Evolutionary conservation across 1,284 basidiomycete species (phyloP).

Genomic region (Sanghuangporus sanghuang): DNA sequence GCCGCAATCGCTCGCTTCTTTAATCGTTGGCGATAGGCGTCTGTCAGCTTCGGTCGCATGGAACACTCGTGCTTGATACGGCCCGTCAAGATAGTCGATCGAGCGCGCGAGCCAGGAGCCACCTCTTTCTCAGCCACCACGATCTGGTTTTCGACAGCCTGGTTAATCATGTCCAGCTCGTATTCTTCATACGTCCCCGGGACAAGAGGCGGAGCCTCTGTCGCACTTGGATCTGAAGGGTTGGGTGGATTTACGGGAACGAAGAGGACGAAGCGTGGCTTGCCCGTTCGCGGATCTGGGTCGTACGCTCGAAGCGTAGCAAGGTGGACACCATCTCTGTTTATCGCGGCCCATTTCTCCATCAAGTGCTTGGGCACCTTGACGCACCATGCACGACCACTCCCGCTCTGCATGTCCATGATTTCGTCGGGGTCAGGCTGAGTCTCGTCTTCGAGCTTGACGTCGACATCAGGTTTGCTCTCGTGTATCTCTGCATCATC

Average conservation of each 20-base stretch:
- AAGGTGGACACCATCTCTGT: slow-evolving; percentile 60
- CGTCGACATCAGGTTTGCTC: slow-evolving; percentile 54
- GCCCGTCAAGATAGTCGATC: slow-evolving; percentile 70
- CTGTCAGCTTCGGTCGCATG: slow-evolving; percentile 57
- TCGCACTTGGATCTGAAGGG: slow-evolving; percentile 16
- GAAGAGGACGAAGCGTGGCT: slow-evolving; percentile 62
- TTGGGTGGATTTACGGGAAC: slow-evolving; percentile 48
- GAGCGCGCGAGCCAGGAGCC: slow-evolving; percentile 52
- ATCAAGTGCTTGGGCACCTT: slow-evolving; percentile 72
- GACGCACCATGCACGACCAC: slow-evolving; percentile 73
- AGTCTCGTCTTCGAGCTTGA: slow-evolving; percentile 47
- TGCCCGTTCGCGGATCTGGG: slow-evolving; percentile 34
- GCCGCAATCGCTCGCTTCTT: slow-evolving; percentile 54
- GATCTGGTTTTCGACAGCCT: slow-evolving; percentile 70
- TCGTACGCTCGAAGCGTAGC: slow-evolving; percentile 73
- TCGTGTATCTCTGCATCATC: slow-evolving; percentile 45
- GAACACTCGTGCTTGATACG: slow-evolving; percentile 72
- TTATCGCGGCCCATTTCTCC: slow-evolving; percentile 61
- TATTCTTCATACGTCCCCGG: slow-evolving; percentile 48
- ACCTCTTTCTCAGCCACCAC: slow-evolving; percentile 74
- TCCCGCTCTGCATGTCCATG: slow-evolving; percentile 65
- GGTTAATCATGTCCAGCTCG: slow-evolving; percentile 74
- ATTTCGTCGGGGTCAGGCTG: slow-evolving; percentile 75
- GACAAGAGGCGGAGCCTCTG: slow-evolving; percentile 28
- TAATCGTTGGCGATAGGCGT: slow-evolving; percentile 60